Percentiles rank a stretch among this genome's conserved stretches.
phyloP scores from a whole-genome alignment of 2,329 filamentous ascomycete species.

The Penicillium psychrosexuale region DNA sequence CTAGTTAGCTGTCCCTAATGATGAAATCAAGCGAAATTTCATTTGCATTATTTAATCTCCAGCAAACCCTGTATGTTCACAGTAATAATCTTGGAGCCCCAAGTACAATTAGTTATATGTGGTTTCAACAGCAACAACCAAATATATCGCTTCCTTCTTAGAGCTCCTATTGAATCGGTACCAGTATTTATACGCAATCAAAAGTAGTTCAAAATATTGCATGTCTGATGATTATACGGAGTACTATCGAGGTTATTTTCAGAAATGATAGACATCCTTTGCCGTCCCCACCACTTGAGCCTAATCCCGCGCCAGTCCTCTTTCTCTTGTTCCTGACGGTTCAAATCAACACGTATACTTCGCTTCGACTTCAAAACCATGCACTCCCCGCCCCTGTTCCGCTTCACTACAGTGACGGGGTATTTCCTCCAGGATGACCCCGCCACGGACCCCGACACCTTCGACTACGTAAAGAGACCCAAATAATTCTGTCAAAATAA shows the following conservation, averaged over 20 bases:
- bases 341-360: neutral
- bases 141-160: neutral
- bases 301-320: neutral
- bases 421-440: slow-evolving; percentile 53
- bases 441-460: slow-evolving; percentile 45
- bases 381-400: slow-evolving; percentile 20
- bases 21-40: neutral
- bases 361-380: neutral
- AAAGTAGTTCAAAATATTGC: neutral
- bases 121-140: neutral
- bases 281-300: slow-evolving; percentile 2
- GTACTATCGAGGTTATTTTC: neutral
- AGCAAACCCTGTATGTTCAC: no score
- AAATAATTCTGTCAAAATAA: neutral
- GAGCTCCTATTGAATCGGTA: no score
- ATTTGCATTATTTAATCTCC: neutral
- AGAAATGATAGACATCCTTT: neutral
- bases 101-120: neutral
- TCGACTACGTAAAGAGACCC: slow-evolving; percentile 48
- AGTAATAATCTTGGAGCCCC: neutral
- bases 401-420: slow-evolving; percentile 44
- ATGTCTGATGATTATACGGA: neutral
- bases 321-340: neutral
- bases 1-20: neutral
- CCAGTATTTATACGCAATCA: neutral